Evolutionary conservation across 2,329 filamentous ascomycete genomes (phyloP), one percentile per base, ranked within the genome.

Genomic region (Fusarium sp.): DNA sequence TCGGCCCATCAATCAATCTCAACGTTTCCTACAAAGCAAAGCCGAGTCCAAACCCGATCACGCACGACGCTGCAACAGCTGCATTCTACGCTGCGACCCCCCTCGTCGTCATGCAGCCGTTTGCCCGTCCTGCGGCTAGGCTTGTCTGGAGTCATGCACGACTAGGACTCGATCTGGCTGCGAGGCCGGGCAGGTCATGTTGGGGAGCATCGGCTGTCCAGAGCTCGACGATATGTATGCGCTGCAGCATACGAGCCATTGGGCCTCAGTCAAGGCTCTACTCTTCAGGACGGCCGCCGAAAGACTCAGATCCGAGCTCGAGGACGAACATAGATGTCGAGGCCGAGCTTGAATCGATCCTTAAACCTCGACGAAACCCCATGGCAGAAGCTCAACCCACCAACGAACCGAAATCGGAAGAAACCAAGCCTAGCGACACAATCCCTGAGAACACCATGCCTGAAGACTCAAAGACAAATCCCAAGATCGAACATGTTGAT

Each of bases 31-130:
- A 39, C 47, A 49, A 52, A 50, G 39, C 40, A 35, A 35, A 45
- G 46, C 38, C 32, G 48, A 52, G 53, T 31, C 38, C 19, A 19
- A 58, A 58, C 53, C 46, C 53, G 38, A 39, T 36, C 26, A 53
- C 50, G 42, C 48, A 50, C 62, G 58, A 60, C 54, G 62, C 52
- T 44, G 52, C 48, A 31, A 56, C 48, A 31, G 54, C 49, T 53
- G 54, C 52, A 45, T 46, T 24, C 36, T 36, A 52, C 44, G 55
- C 55, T 51, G 19, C 19, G 19, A 19, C 3, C 58, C 48, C 52
- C 48, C 52, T 55, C 58, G 58, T 45, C 26, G 65, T 61, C 46
- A 77, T 77, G 76, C 75, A 75, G 69, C 72, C 73, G 25, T 70
- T 77, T 61, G 72, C 71, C 59, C 73, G 74, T 53, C 70, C 72